phyloP scores from a whole-genome alignment of 2,329 filamentous ascomycete genomes.

The Epichloe sp. region DNA sequence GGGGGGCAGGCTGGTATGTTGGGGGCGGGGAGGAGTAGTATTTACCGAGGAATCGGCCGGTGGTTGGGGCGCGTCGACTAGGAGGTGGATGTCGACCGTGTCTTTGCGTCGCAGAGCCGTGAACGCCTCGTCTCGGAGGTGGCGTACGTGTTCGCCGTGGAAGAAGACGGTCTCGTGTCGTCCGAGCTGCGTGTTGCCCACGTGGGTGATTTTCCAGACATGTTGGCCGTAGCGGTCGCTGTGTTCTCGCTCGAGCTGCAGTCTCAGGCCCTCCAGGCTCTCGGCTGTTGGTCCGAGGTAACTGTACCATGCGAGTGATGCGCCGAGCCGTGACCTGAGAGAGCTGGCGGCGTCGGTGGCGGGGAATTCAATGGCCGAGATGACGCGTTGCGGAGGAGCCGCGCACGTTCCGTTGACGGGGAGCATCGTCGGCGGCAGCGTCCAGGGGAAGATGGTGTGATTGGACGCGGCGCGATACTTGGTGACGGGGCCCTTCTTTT shows the following conservation, averaged over 20 bases:
- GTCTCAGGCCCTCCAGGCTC: conserved; percentile 41
- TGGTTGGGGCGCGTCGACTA: conserved; percentile 15
- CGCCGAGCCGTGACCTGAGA: conserved; percentile 19
- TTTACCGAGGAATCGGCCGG: conserved; percentile 14
- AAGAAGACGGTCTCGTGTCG: conserved; percentile 81
- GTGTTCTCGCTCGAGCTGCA: conserved; percentile 56
- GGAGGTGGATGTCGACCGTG: conserved; percentile 61
- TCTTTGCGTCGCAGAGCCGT: conserved; percentile 61
- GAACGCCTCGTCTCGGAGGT: conserved; percentile 74
- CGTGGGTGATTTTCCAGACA: conserved; percentile 60
- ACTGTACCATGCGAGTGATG: conserved; percentile 21
- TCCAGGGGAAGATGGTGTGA: conserved; percentile 87
- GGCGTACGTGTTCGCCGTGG: conserved; percentile 59
- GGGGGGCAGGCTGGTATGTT: conserved; percentile 9
- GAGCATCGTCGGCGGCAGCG: conserved; percentile 62
- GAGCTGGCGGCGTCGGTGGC: conserved; percentile 25
- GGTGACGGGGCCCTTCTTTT: conserved; percentile 24
- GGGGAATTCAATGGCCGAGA: conserved; percentile 55
- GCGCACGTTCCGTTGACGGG: conserved; percentile 67
- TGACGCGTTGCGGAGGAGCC: conserved; percentile 54
- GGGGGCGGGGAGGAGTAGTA: neutral
- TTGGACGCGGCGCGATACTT: conserved; percentile 49
- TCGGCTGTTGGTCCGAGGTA: conserved; percentile 33
- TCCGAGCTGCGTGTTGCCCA: conserved; percentile 70
- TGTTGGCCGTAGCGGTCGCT: conserved; percentile 26